Percentiles rank a stretch among this genome's conserved stretches.
These are phyloP conservation scores for Trichocladium uniseriatum DNA, from an alignment of 495 filamentous ascomycete genomes.

Conservation along the genomic window DNA sequence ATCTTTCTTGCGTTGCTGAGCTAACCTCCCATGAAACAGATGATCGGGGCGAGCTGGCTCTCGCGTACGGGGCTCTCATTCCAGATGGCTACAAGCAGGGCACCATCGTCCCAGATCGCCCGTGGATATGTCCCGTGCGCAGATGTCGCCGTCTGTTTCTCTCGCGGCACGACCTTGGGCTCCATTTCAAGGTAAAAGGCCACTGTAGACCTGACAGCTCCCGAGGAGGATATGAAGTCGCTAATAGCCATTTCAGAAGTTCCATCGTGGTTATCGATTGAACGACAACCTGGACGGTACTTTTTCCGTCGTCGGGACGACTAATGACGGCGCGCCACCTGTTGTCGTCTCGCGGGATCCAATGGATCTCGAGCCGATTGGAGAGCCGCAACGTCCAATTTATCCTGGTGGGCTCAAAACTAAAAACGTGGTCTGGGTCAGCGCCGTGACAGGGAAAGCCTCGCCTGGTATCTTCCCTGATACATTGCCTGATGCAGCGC, in stretches of 20 bases:
- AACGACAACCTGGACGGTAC: slow-evolving; percentile 22
- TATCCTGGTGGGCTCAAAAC: background rate
- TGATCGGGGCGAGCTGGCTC: background rate
- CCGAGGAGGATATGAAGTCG: background rate
- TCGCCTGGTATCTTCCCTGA: background rate
- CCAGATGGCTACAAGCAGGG: slow-evolving; percentile 12
- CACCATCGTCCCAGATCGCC: slow-evolving; percentile 2
- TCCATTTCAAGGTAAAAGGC: slow-evolving; percentile 12
- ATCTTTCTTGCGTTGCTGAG: background rate
- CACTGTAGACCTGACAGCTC: background rate
- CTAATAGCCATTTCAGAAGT: background rate
- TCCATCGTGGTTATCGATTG: slow-evolving; percentile 2
- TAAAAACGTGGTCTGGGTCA: background rate
- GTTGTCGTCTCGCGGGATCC: slow-evolving; percentile 1
- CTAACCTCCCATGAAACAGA: background rate
- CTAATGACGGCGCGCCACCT: background rate
- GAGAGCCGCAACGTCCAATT: background rate
- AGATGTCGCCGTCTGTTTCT: slow-evolving; percentile 12
- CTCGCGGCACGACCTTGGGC: background rate
- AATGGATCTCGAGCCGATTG: background rate
- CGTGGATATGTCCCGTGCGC: slow-evolving; percentile 20
- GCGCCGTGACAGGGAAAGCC: background rate
- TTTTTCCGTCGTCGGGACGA: slow-evolving; percentile 1
- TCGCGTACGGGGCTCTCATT: slow-evolving; percentile 1
- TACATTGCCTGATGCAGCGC: background rate